Evolutionary conservation across 306 rosid genomes (phyloP), one percentile per base, ranked within the genome.

Genomic region (Quercus parvula): DNA sequence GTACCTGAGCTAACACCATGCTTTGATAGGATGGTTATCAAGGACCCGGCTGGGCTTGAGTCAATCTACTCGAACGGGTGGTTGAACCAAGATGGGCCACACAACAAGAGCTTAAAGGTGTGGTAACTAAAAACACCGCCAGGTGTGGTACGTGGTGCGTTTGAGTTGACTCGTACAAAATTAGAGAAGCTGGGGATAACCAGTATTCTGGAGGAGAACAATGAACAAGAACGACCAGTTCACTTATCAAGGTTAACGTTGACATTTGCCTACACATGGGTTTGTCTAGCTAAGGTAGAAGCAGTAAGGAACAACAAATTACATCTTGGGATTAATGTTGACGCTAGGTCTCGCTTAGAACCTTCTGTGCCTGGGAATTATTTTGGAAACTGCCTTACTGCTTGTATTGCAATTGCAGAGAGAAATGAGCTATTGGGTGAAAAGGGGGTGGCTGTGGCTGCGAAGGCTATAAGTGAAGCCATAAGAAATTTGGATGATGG

Each of bases 261-360:
- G 46, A 54, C 79, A 13, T 77, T 56, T 41, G 79, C 75, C 46
- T 85, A 74, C 67, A 70, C 61, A 3, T 85, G 78, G 80, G 75
- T 64, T 69, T 85, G 88, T 15, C 12, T 85, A 52, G 77, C 44
- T 55, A 81, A 78, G 73, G 81, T 80, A 28, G 64, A 58, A 71
- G 75, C 61, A 57, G 58, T 59, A 28, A 56, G 58, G 61, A 76
- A 30, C 14, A 66, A 44, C 27, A 71, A 73, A 49, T 17, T 41
- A 6, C 11, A 10, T 13, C 49, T 85, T 2, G 27, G 1, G 2
- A 46, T 81, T 62, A 14, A 7, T 14, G 84, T 72, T 9, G 81
- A 85, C 33, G 56, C 10, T 81, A 46, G 52, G 52, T 11, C 52
- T 46, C 52, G 52, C 13, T 46, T 46, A 46, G 14, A 10, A 11